phyloP scores from a whole-genome alignment of 768 basidiomycete genomes.

The Pisolithus marmoratus region DNA sequence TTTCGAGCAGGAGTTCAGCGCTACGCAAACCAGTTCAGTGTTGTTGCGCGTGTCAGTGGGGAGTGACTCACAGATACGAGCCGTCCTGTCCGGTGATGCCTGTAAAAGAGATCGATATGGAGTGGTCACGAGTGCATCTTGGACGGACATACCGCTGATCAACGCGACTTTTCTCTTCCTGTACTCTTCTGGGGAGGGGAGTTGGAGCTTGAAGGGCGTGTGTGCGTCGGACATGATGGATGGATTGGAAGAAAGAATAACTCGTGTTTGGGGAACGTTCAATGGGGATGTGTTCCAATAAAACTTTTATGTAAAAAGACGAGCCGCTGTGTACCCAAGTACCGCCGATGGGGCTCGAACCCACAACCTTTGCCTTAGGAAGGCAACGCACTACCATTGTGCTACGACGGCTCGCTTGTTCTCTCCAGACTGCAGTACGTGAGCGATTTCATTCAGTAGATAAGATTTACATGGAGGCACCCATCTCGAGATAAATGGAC shows the following conservation, averaged over 20 bases:
- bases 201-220: slow-evolving; percentile 41
- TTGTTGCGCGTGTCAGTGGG: background rate
- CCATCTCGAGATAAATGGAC: slow-evolving; percentile 41
- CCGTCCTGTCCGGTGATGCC: slow-evolving; percentile 97
- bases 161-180: slow-evolving; percentile 89
- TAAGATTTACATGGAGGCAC: background rate
- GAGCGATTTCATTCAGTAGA: background rate
- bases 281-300: background rate
- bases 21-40: slow-evolving; percentile 31
- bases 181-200: slow-evolving; percentile 78
- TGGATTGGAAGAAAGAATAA: background rate
- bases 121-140: background rate
- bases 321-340: slow-evolving; percentile 12
- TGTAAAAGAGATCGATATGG: slow-evolving; percentile 24
- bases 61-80: slow-evolving; percentile 73
- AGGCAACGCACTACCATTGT: slow-evolving; percentile 36
- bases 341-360: slow-evolving; percentile 35
- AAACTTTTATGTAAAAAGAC: background rate
- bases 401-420: slow-evolving; percentile 29
- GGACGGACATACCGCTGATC: slow-evolving; percentile 63
- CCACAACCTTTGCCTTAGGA: slow-evolving; percentile 36
- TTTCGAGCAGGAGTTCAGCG: slow-evolving; percentile 75
- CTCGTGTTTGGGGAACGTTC: too few relatives aligned
- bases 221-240: slow-evolving; percentile 13
- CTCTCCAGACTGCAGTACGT: background rate